These are phyloP conservation scores for Trichoderma sp. DNA, from an alignment of 2,329 filamentous ascomycete genomes.

Conservation along the genomic window DNA sequence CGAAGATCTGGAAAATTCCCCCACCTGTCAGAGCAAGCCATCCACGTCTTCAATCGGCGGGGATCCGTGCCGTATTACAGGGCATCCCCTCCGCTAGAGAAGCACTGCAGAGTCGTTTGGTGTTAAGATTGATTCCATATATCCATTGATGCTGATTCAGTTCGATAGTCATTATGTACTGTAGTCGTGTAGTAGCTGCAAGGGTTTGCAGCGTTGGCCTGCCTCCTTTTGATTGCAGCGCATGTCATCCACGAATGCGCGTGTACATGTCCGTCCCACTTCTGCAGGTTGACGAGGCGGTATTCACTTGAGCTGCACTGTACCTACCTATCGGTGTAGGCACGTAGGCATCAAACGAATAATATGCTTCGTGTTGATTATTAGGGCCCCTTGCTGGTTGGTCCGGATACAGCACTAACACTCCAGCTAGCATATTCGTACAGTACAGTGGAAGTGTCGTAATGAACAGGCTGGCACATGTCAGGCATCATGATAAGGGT, in stretches of 20 bases:
- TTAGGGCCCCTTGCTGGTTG: not conserved
- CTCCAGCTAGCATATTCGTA: not conserved
- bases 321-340: constrained; percentile 4
- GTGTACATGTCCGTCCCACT: not conserved
- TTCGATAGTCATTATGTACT: not conserved
- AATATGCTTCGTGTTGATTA: not conserved
- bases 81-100: not conserved
- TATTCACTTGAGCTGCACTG: not conserved
- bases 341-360: not conserved
- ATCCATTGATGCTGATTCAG: not conserved
- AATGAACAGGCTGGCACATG: not conserved
- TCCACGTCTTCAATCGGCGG: not conserved
- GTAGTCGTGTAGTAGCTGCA: not conserved
- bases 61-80: not conserved
- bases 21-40: not conserved
- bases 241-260: not conserved
- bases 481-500: constrained; percentile 18
- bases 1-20: not conserved
- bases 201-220: not conserved
- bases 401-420: not conserved
- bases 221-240: not conserved
- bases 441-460: not conserved
- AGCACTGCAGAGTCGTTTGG: not conserved
- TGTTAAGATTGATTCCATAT: not conserved
- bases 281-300: constrained; percentile 9